These are phyloP conservation scores for Peronospora destructor DNA, from an alignment of 352 stramenopile genomes.

Conservation along the genomic window DNA sequence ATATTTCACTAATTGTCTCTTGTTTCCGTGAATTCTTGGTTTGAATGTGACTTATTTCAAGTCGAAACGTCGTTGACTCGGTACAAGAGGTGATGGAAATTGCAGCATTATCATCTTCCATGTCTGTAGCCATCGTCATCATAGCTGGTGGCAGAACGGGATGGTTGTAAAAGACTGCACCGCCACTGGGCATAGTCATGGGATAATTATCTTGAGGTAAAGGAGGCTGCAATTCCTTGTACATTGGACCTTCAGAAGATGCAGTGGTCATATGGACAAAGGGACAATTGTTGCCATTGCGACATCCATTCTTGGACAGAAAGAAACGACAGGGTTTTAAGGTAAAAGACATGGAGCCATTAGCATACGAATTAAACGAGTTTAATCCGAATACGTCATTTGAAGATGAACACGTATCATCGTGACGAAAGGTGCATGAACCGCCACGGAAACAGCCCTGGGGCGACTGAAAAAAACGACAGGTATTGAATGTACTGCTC, in stretches of 20 bases:
- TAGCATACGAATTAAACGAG: constrained; percentile 37
- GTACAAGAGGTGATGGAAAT: not conserved
- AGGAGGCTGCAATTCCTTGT: constrained; percentile 5
- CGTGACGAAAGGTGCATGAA: constrained; percentile 63
- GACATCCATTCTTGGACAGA: constrained; percentile 41
- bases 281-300: constrained; percentile 53
- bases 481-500: constrained; percentile 18
- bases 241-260: constrained; percentile 5
- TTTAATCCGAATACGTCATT: constrained; percentile 16
- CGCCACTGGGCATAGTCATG: constrained; percentile 17
- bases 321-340: constrained; percentile 51
- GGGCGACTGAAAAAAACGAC: constrained; percentile 69
- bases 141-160: constrained; percentile 18
- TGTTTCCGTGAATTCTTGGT: constrained; percentile 64
- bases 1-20: constrained; percentile 69
- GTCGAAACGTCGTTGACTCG: constrained; percentile 5
- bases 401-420: constrained; percentile 9
- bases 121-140: constrained; percentile 16
- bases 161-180: constrained; percentile 32
- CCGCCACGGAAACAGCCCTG: constrained; percentile 63
- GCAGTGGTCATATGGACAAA: constrained; percentile 37
- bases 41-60: constrained; percentile 44
- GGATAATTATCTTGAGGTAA: constrained; percentile 17
- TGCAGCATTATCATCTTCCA: constrained; percentile 14
- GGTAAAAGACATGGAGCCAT: constrained; percentile 2